Base-by-base conservation (phyloP, 2,329 filamentous ascomycete genomes). In the Penicillium sclerotiorum region DNA sequence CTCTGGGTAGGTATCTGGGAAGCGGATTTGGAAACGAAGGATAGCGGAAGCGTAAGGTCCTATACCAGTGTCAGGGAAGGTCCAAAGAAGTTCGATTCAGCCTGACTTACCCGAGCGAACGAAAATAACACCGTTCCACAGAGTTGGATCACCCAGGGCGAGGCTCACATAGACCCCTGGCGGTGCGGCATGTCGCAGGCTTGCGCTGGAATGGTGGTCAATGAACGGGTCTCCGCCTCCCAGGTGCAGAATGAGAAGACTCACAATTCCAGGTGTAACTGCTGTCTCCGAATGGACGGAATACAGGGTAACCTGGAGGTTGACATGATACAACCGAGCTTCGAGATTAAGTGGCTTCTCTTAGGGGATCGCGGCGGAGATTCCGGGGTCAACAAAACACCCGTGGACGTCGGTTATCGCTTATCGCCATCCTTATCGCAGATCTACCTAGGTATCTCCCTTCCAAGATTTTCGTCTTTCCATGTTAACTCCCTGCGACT, bases 81-180 rank as follows among this genome's bases (percentile, higher is more conserved):
- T 33, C 13, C 21, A 15, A 15, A 27, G 13, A 20, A 17, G 4
- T 6, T 20, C 7, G 1, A 27, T 13, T 1, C 17, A 37, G 17
- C 18, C 28, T n/a, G 8, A 45, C 57, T 58, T 76, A 94, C 93
- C 93, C 78, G 89, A 87, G 49, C 90, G 88, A 55, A 96, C 85
- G 68, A 97, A 97, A 22, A 97, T 78, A 17, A 95, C 88, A n/a
- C 90, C 92, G 25, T 86, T 87, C 93, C 93, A 97, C 41, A 91
- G 75, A 13, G 85, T 84, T 15, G 89, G 84, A 65, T 96, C 87
- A 20, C 88, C 88, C 0, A 90, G 89, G 22, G 88, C 89, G 52
- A 96, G 81, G 68, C 83, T 89, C 71, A 96, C 83, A 73, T 94
- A 96, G 54, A 96, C 80, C 45, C 94, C 93, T 49, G 90, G 84